Evolutionary conservation across 495 filamentous ascomycete genomes (phyloP).

Genomic region (Penicillium angulare): DNA sequence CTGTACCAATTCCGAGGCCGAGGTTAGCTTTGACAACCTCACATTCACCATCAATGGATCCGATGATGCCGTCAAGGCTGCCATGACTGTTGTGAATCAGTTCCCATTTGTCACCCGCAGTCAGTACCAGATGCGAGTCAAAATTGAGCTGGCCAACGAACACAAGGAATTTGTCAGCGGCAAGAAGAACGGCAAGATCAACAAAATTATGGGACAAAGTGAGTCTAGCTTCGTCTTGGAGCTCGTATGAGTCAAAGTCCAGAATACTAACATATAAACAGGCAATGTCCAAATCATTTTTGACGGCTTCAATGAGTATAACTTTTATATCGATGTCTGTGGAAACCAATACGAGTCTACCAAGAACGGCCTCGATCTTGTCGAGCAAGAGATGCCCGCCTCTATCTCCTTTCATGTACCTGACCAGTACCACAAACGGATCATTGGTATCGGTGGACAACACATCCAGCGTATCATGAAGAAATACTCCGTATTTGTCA

Average conservation of each 20-base stretch:
- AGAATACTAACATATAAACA: conserved; percentile 23
- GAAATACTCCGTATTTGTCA: conserved; percentile 99
- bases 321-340: conserved; percentile 98
- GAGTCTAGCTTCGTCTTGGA: no score
- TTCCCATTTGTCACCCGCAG: conserved; percentile 84
- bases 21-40: conserved; percentile 89
- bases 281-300: conserved; percentile 98
- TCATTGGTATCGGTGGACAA: conserved; percentile 96
- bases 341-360: conserved; percentile 87
- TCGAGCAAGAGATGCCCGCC: conserved; percentile 98
- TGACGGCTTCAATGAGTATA: conserved; percentile 98
- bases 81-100: conserved; percentile 87
- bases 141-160: conserved; percentile 98
- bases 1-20: conserved; percentile 91
- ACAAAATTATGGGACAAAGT: conserved; percentile 99
- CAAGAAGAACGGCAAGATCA: conserved; percentile 99
- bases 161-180: conserved; percentile 99
- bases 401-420: conserved; percentile 99
- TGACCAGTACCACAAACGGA: conserved; percentile 99
- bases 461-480: conserved; percentile 99
- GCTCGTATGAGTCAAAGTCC: background rate
- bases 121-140: conserved; percentile 90
- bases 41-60: conserved; percentile 92
- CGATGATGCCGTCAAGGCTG: conserved; percentile 91
- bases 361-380: conserved; percentile 84